Evolutionary conservation across 352 stramenopile genomes (phyloP).

Genomic region (Globisporangium carolinianum): DNA sequence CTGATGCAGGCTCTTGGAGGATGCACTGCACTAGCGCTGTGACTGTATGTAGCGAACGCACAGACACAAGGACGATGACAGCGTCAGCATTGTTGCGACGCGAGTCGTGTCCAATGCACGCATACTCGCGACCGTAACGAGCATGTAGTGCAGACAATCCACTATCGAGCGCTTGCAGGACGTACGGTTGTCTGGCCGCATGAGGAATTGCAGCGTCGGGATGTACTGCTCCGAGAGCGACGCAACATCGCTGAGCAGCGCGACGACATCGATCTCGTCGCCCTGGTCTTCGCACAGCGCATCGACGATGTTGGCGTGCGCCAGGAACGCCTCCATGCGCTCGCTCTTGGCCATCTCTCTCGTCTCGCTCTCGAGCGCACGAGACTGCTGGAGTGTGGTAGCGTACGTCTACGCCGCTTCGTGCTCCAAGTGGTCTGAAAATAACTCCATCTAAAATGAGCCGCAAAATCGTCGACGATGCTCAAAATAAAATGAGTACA

Average conservation of each 20-base stretch:
- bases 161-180: not conserved
- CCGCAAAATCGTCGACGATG: no score
- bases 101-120: not conserved
- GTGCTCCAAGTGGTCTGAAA: no score
- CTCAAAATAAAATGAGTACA: no score
- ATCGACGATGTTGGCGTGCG: conserved; percentile 30
- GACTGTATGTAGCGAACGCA: conserved; percentile 16
- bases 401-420: no score
- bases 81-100: no score
- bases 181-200: conserved; percentile 53
- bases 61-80: no score
- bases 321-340: conserved; percentile 39
- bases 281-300: conserved; percentile 34
- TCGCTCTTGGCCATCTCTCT: conserved; percentile 29
- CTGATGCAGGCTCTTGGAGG: conserved; percentile 29
- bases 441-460: no score
- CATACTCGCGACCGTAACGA: not conserved
- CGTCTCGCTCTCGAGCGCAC: no score
- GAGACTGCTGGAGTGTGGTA: no score
- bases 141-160: not conserved
- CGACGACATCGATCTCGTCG: conserved; percentile 42
- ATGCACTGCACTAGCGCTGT: conserved; percentile 37
- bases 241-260: conserved; percentile 39
- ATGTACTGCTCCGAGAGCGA: conserved; percentile 53
- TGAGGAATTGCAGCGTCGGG: conserved; percentile 50